Evolutionary conservation across 441 rosid species (phyloP).

Genomic region (Rhodomyrtus psidioides): DNA sequence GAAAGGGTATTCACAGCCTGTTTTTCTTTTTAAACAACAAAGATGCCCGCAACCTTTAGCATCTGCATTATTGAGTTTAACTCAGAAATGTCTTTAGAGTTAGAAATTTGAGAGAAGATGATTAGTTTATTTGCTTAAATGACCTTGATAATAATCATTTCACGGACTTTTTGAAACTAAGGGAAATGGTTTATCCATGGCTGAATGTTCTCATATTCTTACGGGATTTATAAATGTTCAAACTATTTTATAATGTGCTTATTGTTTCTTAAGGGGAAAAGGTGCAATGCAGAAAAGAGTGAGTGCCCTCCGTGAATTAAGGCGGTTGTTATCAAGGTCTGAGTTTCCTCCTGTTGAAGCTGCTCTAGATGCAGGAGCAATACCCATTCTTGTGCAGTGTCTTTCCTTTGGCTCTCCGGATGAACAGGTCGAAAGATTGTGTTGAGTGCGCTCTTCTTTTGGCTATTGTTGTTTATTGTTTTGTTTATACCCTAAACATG

Average conservation of each 20-base stretch:
- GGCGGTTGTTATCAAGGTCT: slow-evolving; percentile 75
- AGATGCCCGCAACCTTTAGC: not conserved
- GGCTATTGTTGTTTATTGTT: not conserved
- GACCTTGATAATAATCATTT: not conserved
- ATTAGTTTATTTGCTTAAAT: not conserved
- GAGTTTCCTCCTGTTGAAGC: slow-evolving; percentile 81
- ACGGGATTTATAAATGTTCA: not conserved
- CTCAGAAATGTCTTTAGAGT: not conserved
- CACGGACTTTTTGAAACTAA: not conserved
- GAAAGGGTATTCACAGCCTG: not conserved
- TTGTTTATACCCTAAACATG: not conserved
- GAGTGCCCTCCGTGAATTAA: slow-evolving; percentile 69
- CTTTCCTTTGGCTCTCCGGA: slow-evolving; percentile 88
- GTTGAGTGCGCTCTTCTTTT: not conserved
- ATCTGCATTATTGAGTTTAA: not conserved
- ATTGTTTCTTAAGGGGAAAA: slow-evolving; percentile 50
- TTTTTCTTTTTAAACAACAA: not conserved
- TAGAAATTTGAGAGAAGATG: not conserved
- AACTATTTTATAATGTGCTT: not conserved
- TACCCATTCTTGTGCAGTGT: slow-evolving; percentile 77
- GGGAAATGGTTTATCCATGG: not conserved
- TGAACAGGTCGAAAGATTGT: slow-evolving; percentile 60
- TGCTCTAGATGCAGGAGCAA: slow-evolving; percentile 74
- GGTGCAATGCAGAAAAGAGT: slow-evolving; percentile 83
- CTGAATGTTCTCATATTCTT: not conserved